These are phyloP conservation scores for Termitomyces sp. DNA, from an alignment of 768 basidiomycete species.

Conservation along the genomic window DNA sequence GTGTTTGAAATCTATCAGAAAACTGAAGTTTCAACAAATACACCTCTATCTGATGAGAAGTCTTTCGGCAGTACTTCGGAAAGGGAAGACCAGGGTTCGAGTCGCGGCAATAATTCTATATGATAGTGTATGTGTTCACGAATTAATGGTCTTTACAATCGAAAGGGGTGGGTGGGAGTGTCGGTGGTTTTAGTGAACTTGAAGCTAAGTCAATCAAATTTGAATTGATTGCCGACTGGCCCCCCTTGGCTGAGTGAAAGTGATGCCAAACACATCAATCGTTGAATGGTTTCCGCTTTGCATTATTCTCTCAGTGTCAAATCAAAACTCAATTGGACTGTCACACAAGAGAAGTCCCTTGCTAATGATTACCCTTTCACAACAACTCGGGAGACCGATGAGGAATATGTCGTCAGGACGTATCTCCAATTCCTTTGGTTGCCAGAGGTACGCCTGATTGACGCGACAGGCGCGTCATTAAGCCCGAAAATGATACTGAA, in stretches of 20 bases:
- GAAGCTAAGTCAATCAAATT: neutral
- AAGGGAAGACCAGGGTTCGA: neutral
- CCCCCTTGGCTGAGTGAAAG: too few species aligned
- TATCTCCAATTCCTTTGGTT: slow-evolving; percentile 79
- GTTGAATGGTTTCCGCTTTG: slow-evolving; percentile 13
- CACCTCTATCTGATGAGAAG: too few species aligned
- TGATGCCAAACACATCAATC: neutral
- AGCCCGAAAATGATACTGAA: neutral
- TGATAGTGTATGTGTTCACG: neutral
- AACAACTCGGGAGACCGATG: slow-evolving; percentile 37
- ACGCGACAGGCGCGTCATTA: slow-evolving; percentile 1
- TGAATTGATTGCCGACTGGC: neutral
- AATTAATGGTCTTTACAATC: neutral
- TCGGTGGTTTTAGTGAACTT: too few species aligned
- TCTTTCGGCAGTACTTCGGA: neutral
- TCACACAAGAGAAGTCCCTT: slow-evolving; percentile 52
- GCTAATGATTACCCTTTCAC: slow-evolving; percentile 53
- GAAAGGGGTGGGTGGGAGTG: too few species aligned
- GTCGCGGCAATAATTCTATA: too few species aligned
- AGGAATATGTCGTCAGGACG: slow-evolving; percentile 53
- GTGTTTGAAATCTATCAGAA: slow-evolving; percentile 1
- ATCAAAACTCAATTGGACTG: slow-evolving; percentile 39
- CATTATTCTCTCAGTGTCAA: slow-evolving; percentile 10
- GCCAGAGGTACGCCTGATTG: slow-evolving; percentile 48
- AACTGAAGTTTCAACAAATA: neutral